Evolutionary conservation across 164 flowering plant species (phyloP), one percentile per base, ranked within the genome.

Genomic region (Euptelea pleiosperma): DNA sequence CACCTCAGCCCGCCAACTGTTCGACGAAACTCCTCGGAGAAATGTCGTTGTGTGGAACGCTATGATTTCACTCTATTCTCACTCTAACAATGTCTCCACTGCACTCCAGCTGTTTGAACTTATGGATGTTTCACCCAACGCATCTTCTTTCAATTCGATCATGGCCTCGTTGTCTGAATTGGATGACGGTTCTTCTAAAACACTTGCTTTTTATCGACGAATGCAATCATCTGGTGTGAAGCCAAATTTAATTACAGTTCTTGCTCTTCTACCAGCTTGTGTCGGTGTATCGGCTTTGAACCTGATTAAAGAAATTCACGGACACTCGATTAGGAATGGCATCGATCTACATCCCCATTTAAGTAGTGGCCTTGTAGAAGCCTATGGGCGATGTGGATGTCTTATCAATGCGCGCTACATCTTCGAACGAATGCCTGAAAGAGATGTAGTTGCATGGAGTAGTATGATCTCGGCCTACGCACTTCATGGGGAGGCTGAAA

Each of bases 371-470:
- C 65, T 87, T 4, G 77, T 87, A 16, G 90, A 87, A 68, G 84
- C 84, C 0, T 87, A 87, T 57, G 88, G 86, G 16, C 76, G 86
- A 42, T 80, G 85, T 56, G 88, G 90, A 48, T 75, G 75, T 57
- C 70, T 84, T 41, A 15, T 10, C 2, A 50, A 63, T 67, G 82
- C 83, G 0, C 41, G 58, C 41, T 11, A 19, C 21, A 70, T 84
- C 3, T 87, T 87, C 37, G 31, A 53, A 1, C 45, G 66, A 31
- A 79, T 79, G 73, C 31, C 8, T 22, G 81, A 72, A 25, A 81
- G 67, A 52, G 95, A 87, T 63, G 87, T 84, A 12, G 84, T 87
- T 50, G 77, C 87, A 3, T 87, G 90, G 90, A 87, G 87, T 46
- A 73, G 84, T 47, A 74, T 87, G 64, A 73, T 87, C 25, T 84